These are phyloP conservation scores for Termitomyces sp. DNA, from an alignment of 768 basidiomycete genomes.

Conservation along the genomic window DNA sequence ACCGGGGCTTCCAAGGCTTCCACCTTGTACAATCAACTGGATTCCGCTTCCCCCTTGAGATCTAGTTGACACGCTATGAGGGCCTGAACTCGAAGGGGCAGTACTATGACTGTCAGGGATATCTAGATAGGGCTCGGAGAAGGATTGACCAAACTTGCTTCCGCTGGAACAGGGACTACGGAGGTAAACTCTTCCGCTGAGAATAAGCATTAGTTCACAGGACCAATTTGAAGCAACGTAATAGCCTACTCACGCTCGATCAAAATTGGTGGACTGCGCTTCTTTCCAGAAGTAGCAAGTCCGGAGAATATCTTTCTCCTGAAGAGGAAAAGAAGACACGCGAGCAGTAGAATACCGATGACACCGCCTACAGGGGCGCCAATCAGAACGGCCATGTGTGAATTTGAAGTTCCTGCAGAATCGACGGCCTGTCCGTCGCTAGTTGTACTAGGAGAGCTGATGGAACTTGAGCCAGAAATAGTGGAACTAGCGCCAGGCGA, in stretches of 20 bases:
- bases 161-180: background rate
- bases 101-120: background rate
- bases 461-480: no score
- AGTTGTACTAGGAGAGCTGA: no score
- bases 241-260: background rate
- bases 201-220: no score
- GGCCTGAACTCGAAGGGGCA: background rate
- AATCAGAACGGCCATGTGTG: background rate
- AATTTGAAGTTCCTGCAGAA: no score
- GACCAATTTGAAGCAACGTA: no score
- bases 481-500: no score
- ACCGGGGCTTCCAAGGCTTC: background rate
- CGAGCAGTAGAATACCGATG: background rate
- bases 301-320: background rate
- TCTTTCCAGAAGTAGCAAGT: background rate
- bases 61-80: background rate
- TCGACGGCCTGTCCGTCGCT: no score
- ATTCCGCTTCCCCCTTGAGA: background rate
- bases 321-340: background rate
- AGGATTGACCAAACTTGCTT: background rate
- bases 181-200: background rate
- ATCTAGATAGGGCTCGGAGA: background rate
- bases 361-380: background rate
- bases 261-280: no score
- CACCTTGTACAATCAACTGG: background rate